phyloP scores from a whole-genome alignment of 73 alveolate genomes.

The Paramecium octaurelia region DNA sequence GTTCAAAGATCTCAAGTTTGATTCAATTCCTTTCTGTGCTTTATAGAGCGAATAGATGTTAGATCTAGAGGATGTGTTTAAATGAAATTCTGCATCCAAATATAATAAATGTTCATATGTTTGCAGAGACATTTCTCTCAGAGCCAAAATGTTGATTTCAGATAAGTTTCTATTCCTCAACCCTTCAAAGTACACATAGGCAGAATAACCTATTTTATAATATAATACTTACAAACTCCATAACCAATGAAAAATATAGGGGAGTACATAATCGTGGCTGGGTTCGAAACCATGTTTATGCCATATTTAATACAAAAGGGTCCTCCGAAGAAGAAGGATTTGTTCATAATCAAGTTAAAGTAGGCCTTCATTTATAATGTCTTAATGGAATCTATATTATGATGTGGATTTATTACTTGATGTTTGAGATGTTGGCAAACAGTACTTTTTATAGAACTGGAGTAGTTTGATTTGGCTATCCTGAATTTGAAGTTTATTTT shows the following conservation, averaged over 20 bases:
- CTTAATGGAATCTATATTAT: background rate
- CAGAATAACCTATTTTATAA: conserved; percentile 44
- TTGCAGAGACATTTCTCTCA: conserved; percentile 37
- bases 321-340: background rate
- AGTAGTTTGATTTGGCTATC: background rate
- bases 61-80: background rate
- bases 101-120: conserved; percentile 46
- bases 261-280: background rate
- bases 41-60: conserved; percentile 11
- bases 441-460: background rate
- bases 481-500: background rate
- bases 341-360: background rate
- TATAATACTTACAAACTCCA: background rate
- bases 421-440: background rate
- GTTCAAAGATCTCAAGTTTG: conserved; percentile 25
- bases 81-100: conserved; percentile 47
- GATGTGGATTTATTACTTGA: background rate
- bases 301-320: conserved; percentile 24
- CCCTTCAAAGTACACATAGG: conserved; percentile 46
- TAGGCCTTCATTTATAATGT: background rate
- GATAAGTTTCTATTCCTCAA: conserved; percentile 9
- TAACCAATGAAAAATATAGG: background rate
- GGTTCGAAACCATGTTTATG: background rate
- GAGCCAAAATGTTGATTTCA: conserved; percentile 33
- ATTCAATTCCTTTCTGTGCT: conserved; percentile 43